Evolutionary conservation across 148 eudicot species (phyloP), one percentile per base, ranked within the genome.

Genomic region (Fallopia convolvulus): DNA sequence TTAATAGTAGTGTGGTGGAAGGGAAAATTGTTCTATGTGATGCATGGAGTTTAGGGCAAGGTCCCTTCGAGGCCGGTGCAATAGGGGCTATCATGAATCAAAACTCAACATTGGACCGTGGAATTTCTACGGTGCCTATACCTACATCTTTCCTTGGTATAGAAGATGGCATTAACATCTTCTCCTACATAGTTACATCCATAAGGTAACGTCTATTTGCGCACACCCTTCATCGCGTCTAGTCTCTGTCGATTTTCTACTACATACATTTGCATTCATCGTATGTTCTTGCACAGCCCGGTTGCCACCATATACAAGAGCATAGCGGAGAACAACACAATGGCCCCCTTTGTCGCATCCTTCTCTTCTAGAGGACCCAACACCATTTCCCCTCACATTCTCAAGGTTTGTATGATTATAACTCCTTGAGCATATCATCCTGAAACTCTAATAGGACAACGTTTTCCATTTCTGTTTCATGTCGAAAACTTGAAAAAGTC

Each of bases 11-110:
- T 0, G 2, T 74, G 20, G 81, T 82, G 42, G 70, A 74, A 12
- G 82, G 82, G 23, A 84, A 81, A 48, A 79, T 82, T 14, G 82
- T 81, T 6, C 32, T 82, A 2, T 84, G 86, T 53, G 40, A 76
- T 47, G 0, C 0, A 3, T 10, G 40, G 15, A 20, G 6, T 46
- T 1, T 0, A 0, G 84, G 79, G 11, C 14, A 0, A 12, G 74
- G 17, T 17, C 70, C 80, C 23, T 55, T 83, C 21, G 8, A 72
- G 17, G 77, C 74, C 12, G 84, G 82, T 26, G 85, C 84, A 23
- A 55, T 75, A 33, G 88, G 88, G 32, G 15, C 77, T 0, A 77
- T 85, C 40, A 77, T 85, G 84, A 80, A 74, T 20, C 75, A 18
- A 49, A 36, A 23, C 1, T 7, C 0, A 0, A 3, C 33, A 3